A percentile compares a stretch with the other conserved stretches of the same genome.
These are phyloP conservation scores for Debaryomyces robertsiae DNA, from an alignment of 1,139 yeast genomes.

Conservation along the genomic window DNA sequence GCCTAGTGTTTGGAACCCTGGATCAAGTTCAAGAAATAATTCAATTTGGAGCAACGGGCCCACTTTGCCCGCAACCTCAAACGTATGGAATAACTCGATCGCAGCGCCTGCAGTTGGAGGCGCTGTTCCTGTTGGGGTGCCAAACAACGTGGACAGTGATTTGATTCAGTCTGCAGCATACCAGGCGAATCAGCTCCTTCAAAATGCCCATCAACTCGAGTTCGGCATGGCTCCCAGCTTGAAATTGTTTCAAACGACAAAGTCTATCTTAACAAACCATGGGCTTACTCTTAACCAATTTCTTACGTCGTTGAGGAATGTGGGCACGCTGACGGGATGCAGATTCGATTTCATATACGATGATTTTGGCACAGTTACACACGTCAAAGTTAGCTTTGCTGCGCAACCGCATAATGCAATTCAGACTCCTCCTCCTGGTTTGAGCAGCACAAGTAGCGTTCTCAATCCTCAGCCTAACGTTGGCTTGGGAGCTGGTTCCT, in stretches of 20 bases:
- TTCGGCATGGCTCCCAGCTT: slow-evolving; percentile 42
- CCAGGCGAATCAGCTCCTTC: slow-evolving; percentile 39
- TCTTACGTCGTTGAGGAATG: slow-evolving; percentile 36
- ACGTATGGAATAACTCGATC: slow-evolving; percentile 13
- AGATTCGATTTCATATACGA: slow-evolving; percentile 51
- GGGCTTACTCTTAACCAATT: slow-evolving; percentile 46
- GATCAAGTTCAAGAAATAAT: slow-evolving; percentile 25
- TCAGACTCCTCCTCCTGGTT: not conserved
- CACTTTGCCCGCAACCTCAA: slow-evolving; percentile 8
- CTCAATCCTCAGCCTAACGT: slow-evolving; percentile 2
- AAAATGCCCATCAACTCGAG: slow-evolving; percentile 36
- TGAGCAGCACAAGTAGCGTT: not conserved
- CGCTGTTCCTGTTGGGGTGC: not conserved
- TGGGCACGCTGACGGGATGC: slow-evolving; percentile 22
- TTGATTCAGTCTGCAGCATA: slow-evolving; percentile 33
- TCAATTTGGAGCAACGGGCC: slow-evolving; percentile 36
- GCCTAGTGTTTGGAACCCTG: slow-evolving; percentile 26
- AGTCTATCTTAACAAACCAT: slow-evolving; percentile 28
- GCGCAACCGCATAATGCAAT: slow-evolving; percentile 9
- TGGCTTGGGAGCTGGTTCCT: slow-evolving; percentile 2
- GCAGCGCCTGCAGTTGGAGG: slow-evolving; percentile 7
- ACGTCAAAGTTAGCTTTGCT: slow-evolving; percentile 33
- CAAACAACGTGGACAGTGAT: slow-evolving; percentile 13
- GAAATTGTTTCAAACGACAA: slow-evolving; percentile 37
- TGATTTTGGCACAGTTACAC: slow-evolving; percentile 50